phyloP scores from a whole-genome alignment of 2,329 filamentous ascomycete species.

The Huntiella savannae region DNA sequence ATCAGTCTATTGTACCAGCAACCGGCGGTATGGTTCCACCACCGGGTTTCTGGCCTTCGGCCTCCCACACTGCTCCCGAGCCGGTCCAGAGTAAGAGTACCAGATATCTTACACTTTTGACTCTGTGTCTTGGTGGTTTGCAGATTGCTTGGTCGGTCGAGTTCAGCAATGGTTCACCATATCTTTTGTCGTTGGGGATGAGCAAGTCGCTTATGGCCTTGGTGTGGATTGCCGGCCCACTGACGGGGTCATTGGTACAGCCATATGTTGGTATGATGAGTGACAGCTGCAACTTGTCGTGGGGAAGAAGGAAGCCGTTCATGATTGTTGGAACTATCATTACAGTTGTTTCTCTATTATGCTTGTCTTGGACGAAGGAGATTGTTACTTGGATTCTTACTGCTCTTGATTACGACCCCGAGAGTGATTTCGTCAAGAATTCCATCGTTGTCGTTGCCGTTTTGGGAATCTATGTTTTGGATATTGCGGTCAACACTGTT shows the following conservation, averaged over 20 bases:
- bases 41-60: background rate
- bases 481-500: conserved; percentile 93
- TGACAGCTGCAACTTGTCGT: conserved; percentile 53
- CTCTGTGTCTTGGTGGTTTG: conserved; percentile 68
- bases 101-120: conserved; percentile 73
- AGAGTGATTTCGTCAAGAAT: conserved; percentile 43
- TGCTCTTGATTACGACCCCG: conserved; percentile 51
- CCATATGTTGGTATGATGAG: conserved; percentile 68
- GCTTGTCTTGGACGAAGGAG: conserved; percentile 56
- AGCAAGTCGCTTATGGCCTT: conserved; percentile 68
- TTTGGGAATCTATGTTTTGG: conserved; percentile 70
- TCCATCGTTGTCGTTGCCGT: conserved; percentile 63
- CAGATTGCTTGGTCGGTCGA: conserved; percentile 96
- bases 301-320: conserved; percentile 67
- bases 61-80: conserved; percentile 10
- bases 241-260: conserved; percentile 62
- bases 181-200: conserved; percentile 59
- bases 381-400: conserved; percentile 48
- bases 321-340: conserved; percentile 52
- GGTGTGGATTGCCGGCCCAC: conserved; percentile 63
- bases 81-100: conserved; percentile 51
- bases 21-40: background rate
- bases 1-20: conserved; percentile 19
- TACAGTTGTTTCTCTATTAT: conserved; percentile 48
- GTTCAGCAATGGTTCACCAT: conserved; percentile 79